Evolutionary conservation across 2,329 filamentous ascomycete species (phyloP).

Genomic region (Aschersonia sp.): DNA sequence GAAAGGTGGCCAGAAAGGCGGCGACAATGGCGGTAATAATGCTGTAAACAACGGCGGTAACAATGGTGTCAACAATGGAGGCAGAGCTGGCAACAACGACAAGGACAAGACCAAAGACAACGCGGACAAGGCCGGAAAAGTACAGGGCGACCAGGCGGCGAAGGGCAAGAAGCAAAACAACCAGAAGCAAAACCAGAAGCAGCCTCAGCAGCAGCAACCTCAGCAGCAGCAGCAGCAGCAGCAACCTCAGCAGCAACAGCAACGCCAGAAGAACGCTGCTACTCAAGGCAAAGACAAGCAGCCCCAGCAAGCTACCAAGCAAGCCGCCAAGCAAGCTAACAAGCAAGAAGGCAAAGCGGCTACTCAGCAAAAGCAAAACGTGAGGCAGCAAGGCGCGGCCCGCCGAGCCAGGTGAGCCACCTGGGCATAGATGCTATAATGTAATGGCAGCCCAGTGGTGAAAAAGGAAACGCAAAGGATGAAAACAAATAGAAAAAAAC

Average conservation of each 20-base stretch:
- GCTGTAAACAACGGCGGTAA: neutral
- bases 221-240: neutral
- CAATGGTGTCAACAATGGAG: neutral
- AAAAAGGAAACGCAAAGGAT: too few relatives aligned
- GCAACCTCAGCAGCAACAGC: neutral
- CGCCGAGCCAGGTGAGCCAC: too few relatives aligned
- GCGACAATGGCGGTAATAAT: neutral
- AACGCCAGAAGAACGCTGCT: neutral
- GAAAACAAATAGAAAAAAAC: too few relatives aligned
- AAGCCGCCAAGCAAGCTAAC: too few relatives aligned
- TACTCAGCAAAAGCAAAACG: too few relatives aligned
- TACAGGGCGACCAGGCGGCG: too few relatives aligned
- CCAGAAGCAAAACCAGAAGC: neutral
- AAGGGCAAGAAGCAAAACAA: too few relatives aligned
- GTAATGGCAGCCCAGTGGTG: too few relatives aligned
- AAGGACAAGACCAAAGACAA: neutral
- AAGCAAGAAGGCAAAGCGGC: too few relatives aligned
- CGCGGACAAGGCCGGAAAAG: too few relatives aligned
- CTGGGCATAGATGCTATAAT: too few relatives aligned
- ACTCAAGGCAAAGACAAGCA: neutral
- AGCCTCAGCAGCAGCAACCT: neutral
- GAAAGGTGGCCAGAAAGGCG: neutral
- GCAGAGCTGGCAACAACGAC: slow-evolving; percentile 1
- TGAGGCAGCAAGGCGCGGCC: too few relatives aligned
- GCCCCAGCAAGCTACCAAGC: neutral